A percentile compares a stretch with the other conserved stretches of the same genome.
Conservation (phyloP, 2,329 filamentous ascomycete species). For the Pseudopithomyces maydicus region DNA sequence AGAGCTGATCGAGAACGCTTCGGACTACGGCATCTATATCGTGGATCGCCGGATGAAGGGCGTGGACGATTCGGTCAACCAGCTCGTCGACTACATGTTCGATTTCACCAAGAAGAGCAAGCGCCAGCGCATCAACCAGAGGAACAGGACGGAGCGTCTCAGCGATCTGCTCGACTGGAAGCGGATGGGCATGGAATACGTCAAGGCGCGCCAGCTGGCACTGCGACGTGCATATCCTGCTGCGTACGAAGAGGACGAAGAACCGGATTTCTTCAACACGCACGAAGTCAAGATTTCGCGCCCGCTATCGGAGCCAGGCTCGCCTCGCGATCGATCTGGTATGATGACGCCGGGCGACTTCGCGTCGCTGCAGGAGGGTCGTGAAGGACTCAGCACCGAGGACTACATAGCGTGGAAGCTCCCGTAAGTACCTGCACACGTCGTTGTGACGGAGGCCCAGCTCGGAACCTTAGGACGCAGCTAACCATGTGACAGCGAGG, state of each 20-base stretch:
- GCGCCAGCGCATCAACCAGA: slow-evolving; percentile 96
- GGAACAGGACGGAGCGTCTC: slow-evolving; percentile 92
- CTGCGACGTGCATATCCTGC: slow-evolving; percentile 88
- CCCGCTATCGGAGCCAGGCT: slow-evolving; percentile 91
- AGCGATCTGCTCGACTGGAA: slow-evolving; percentile 98
- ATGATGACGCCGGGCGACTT: slow-evolving; percentile 99
- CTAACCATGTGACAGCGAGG: slow-evolving; percentile 65
- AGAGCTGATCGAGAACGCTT: slow-evolving; percentile 96
- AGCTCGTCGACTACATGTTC: slow-evolving; percentile 89
- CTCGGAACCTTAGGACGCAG: slow-evolving; percentile 42
- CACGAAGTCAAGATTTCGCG: slow-evolving; percentile 95
- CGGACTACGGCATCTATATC: slow-evolving; percentile 98
- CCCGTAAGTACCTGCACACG: slow-evolving; percentile 70
- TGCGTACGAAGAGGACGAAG: slow-evolving; percentile 77
- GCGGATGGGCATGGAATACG: slow-evolving; percentile 98
- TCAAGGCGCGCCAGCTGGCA: slow-evolving; percentile 93
- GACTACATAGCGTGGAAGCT: slow-evolving; percentile 98
- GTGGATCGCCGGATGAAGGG: slow-evolving; percentile 95
- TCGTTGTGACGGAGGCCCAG: too few relatives aligned
- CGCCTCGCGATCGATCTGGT: slow-evolving; percentile 84
- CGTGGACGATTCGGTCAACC: slow-evolving; percentile 96
- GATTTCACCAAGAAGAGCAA: slow-evolving; percentile 93
- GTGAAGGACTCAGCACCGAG: slow-evolving; percentile 90
- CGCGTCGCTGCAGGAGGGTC: slow-evolving; percentile 91
- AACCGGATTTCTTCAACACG: slow-evolving; percentile 88